Evolutionary conservation across 2,329 filamentous ascomycete genomes (phyloP).

Genomic region (Talaromyces verruculosus): DNA sequence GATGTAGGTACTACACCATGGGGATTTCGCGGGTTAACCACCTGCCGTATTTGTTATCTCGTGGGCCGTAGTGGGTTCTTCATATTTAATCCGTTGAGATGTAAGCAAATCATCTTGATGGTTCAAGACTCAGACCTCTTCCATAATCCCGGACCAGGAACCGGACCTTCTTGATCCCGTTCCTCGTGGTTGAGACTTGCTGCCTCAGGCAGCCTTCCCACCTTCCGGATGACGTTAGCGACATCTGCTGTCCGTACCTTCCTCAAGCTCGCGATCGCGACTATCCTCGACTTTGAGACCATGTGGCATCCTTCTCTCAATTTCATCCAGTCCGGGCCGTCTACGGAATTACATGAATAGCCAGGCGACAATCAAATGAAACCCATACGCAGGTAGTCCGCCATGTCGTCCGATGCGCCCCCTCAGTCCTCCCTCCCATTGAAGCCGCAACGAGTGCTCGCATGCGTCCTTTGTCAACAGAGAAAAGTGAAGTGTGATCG

Average conservation of each 20-base stretch:
- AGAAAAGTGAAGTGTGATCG: constrained; percentile 75
- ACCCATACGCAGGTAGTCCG: not conserved
- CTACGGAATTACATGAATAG: not conserved
- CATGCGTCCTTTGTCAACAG: constrained; percentile 72
- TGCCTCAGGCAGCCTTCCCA: not conserved
- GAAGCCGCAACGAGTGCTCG: constrained; percentile 26
- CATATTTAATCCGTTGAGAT: not conserved
- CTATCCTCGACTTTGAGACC: not conserved
- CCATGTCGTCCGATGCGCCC: constrained; percentile 6
- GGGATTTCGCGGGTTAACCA: not conserved
- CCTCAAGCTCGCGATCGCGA: not conserved
- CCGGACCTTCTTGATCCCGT: not conserved
- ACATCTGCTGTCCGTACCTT: not conserved
- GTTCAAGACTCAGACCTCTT: not conserved
- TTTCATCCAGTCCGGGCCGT: too few relatives aligned
- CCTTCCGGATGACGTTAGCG: not conserved
- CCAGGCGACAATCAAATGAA: not conserved
- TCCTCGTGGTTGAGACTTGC: not conserved
- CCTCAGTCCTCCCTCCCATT: not conserved
- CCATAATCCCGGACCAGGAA: not conserved
- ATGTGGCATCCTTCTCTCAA: not conserved
- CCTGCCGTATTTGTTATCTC: constrained; percentile 9
- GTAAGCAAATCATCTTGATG: not conserved
- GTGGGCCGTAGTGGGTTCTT: not conserved
- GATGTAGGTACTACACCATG: not conserved